Conservation (phyloP, 768 basidiomycete genomes). For the Mycena albidolilacea region DNA sequence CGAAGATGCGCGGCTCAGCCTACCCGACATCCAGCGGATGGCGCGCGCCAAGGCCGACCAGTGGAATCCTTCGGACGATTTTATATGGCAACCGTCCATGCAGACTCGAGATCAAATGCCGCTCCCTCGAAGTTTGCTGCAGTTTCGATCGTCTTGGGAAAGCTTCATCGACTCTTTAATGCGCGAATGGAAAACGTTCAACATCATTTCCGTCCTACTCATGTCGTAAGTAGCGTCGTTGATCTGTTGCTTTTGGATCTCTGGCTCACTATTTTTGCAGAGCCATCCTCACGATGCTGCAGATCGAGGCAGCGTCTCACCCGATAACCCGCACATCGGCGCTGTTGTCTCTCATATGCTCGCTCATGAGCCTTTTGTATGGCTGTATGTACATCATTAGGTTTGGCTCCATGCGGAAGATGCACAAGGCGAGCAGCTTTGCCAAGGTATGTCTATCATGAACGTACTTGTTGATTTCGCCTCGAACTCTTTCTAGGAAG, state of each 20-base stretch:
- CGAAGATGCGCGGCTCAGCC: conserved; percentile 74
- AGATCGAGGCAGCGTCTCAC: conserved; percentile 60
- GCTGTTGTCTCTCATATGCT: conserved; percentile 71
- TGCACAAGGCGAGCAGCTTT: conserved; percentile 77
- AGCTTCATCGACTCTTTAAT: conserved; percentile 66
- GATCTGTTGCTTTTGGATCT: no score
- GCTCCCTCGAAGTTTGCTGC: conserved; percentile 56
- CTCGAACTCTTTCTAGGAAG: conserved; percentile 58
- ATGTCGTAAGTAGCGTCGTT: conserved; percentile 31
- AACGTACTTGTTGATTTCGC: background rate
- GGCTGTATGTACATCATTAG: conserved; percentile 78
- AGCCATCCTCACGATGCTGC: conserved; percentile 54
- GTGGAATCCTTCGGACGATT: conserved; percentile 26
- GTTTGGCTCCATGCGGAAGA: conserved; percentile 77
- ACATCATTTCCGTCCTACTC: conserved; percentile 67
- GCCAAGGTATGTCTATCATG: conserved; percentile 59
- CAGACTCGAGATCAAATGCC: conserved; percentile 13
- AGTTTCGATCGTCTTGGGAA: conserved; percentile 72
- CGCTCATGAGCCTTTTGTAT: conserved; percentile 74
- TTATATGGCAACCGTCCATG: background rate
- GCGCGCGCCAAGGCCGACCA: conserved; percentile 49
- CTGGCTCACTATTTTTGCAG: conserved; percentile 35
- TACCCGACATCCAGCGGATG: conserved; percentile 68
- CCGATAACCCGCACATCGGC: conserved; percentile 71
- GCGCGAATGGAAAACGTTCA: conserved; percentile 71